Percentiles rank a stretch among this genome's conserved stretches.
These are phyloP conservation scores for Dendrostoma leiphaemia DNA, from an alignment of 2,329 filamentous ascomycete species.

Conservation along the genomic window DNA sequence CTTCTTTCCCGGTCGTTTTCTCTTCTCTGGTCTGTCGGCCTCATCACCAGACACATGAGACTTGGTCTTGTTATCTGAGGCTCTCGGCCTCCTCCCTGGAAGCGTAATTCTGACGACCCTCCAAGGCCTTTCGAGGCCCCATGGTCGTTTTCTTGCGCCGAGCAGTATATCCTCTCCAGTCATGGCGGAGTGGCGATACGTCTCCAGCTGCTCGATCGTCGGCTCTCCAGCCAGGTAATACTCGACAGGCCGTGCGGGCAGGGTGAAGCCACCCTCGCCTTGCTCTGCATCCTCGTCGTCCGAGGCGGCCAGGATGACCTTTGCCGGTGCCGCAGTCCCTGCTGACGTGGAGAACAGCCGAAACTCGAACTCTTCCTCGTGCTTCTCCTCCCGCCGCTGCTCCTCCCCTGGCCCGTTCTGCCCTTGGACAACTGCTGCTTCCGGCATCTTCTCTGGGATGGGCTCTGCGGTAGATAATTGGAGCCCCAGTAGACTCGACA, in stretches of 20 bases:
- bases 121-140: conserved; percentile 63
- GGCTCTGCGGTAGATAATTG: not conserved
- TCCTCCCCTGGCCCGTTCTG: not conserved
- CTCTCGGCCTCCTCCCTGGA: conserved; percentile 20
- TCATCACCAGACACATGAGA: conserved; percentile 3
- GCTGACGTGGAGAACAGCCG: conserved; percentile 51
- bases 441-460: not conserved
- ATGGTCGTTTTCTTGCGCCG: conserved; percentile 43
- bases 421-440: not conserved
- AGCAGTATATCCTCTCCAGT: conserved; percentile 49
- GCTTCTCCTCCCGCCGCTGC: conserved; percentile 26
- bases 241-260: conserved; percentile 39
- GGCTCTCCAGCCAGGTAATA: conserved; percentile 48
- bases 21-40: conserved; percentile 28
- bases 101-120: conserved; percentile 45
- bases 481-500: conserved; percentile 44
- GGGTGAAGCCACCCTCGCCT: conserved; percentile 37
- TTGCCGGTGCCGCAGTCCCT: conserved; percentile 31
- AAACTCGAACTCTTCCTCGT: conserved; percentile 51
- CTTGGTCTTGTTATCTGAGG: not conserved
- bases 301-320: conserved; percentile 45
- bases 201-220: conserved; percentile 32
- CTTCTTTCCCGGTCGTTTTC: conserved; percentile 56
- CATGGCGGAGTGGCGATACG: conserved; percentile 48
- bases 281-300: conserved; percentile 36